Evolutionary conservation across 2,329 filamentous ascomycete genomes (phyloP).

Genomic region (Trichoderma koningii): DNA sequence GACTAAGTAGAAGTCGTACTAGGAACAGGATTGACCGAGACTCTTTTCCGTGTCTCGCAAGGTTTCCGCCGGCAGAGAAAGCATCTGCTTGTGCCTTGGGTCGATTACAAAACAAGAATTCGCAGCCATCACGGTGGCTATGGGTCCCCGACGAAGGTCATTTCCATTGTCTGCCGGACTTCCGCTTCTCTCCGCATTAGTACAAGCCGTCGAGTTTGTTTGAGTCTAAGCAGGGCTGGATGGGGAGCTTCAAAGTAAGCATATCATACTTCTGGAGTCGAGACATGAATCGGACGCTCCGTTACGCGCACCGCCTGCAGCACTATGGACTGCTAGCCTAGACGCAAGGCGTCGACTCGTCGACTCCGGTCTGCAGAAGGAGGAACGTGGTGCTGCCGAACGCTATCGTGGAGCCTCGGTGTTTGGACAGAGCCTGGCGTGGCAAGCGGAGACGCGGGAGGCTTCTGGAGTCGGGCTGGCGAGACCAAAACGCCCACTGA

Average conservation of each 20-base stretch:
- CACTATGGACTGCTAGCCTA: conserved; percentile 1
- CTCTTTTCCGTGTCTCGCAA: neutral
- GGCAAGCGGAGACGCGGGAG: conserved; percentile 5
- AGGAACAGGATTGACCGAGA: neutral
- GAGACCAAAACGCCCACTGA: neutral
- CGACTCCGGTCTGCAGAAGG: neutral
- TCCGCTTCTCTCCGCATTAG: neutral
- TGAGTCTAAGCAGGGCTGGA: conserved; percentile 15
- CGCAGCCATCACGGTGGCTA: neutral
- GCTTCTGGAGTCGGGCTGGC: neutral
- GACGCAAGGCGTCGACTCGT: neutral
- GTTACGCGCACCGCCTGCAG: neutral
- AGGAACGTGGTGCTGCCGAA: conserved; percentile 1
- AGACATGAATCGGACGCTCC: conserved; percentile 13
- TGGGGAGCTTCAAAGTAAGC: conserved; percentile 16
- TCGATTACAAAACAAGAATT: neutral
- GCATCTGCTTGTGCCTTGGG: neutral
- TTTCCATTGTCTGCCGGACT: neutral
- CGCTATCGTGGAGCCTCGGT: neutral
- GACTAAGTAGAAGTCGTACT: no score
- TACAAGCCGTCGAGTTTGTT: neutral
- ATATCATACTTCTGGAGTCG: neutral
- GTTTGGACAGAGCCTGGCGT: neutral
- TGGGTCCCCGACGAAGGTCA: neutral
- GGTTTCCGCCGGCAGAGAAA: neutral